Conservation (phyloP, 2,329 filamentous ascomycete genomes). For the Penicillium occitanis region DNA sequence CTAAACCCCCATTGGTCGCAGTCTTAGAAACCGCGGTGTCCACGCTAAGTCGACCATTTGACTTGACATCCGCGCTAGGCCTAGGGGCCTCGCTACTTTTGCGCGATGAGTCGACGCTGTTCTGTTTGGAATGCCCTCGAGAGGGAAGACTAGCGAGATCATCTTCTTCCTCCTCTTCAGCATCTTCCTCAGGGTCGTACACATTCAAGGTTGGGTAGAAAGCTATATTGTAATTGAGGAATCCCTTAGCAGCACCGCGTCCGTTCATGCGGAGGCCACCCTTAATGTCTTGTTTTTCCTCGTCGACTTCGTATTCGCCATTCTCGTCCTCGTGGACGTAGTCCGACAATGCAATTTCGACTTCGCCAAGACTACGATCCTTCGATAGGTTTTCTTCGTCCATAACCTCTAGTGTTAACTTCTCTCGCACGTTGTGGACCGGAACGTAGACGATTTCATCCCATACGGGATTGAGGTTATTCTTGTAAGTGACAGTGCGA, state of each 20-base stretch:
- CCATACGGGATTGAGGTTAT: conserved; percentile 92
- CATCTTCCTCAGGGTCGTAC: conserved; percentile 75
- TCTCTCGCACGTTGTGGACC: conserved; percentile 79
- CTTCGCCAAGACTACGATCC: conserved; percentile 79
- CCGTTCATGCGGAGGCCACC: conserved; percentile 67
- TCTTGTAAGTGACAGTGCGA: conserved; percentile 91
- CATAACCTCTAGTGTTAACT: conserved; percentile 89
- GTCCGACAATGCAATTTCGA: conserved; percentile 75
- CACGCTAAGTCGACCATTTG: conserved; percentile 34
- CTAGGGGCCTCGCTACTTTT: conserved; percentile 16
- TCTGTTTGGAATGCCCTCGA: conserved; percentile 25
- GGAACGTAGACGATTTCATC: conserved; percentile 95
- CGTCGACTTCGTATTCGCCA: conserved; percentile 78
- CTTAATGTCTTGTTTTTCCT: conserved; percentile 67
- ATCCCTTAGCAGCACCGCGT: conserved; percentile 73
- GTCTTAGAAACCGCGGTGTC: conserved; percentile 39
- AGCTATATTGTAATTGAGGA: conserved; percentile 74
- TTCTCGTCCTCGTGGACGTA: conserved; percentile 75
- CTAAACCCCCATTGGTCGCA: conserved; percentile 34
- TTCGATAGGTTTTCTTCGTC: conserved; percentile 90
- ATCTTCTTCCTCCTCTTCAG: conserved; percentile 51
- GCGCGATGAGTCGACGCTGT: conserved; percentile 33
- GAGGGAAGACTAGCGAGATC: conserved; percentile 31
- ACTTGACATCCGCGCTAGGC: conserved; percentile 18
- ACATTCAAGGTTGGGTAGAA: conserved; percentile 91